These are phyloP conservation scores for Pichia sp. DNA, from an alignment of 1,139 yeast genomes.

Conservation along the genomic window DNA sequence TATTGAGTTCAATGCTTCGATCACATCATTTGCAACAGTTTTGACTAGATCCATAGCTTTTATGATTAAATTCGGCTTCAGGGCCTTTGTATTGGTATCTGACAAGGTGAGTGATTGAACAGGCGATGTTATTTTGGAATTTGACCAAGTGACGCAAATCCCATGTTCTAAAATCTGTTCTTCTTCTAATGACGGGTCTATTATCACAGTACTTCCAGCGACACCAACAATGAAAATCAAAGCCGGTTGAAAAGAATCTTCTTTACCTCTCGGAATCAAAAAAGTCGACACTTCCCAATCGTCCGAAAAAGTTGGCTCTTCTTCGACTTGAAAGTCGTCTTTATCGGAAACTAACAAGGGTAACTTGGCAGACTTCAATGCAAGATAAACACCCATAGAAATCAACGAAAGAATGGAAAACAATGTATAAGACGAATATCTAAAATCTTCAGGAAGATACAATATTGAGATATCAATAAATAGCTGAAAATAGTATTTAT, in stretches of 20 bases:
- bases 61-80: conserved; percentile 21
- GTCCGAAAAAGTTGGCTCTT: conserved; percentile 86
- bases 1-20: conserved; percentile 24
- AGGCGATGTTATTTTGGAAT: conserved; percentile 58
- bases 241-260: conserved; percentile 51
- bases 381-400: conserved; percentile 73
- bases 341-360: conserved; percentile 64
- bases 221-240: conserved; percentile 67
- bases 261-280: conserved; percentile 29
- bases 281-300: conserved; percentile 61
- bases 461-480: conserved; percentile 73
- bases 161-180: conserved; percentile 85
- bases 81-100: conserved; percentile 22
- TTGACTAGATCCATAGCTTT: conserved; percentile 26
- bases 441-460: conserved; percentile 40
- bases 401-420: conserved; percentile 48
- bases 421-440: conserved; percentile 52
- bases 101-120: conserved; percentile 49
- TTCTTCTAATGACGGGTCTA: conserved; percentile 82
- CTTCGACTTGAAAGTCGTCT: conserved; percentile 53
- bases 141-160: conserved; percentile 59
- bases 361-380: conserved; percentile 66
- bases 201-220: conserved; percentile 56
- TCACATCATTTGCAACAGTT: conserved; percentile 25
- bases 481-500: conserved; percentile 66